phyloP scores from a whole-genome alignment of 371 early-diverging fungal genomes.

The Chytridiales sp. region DNA sequence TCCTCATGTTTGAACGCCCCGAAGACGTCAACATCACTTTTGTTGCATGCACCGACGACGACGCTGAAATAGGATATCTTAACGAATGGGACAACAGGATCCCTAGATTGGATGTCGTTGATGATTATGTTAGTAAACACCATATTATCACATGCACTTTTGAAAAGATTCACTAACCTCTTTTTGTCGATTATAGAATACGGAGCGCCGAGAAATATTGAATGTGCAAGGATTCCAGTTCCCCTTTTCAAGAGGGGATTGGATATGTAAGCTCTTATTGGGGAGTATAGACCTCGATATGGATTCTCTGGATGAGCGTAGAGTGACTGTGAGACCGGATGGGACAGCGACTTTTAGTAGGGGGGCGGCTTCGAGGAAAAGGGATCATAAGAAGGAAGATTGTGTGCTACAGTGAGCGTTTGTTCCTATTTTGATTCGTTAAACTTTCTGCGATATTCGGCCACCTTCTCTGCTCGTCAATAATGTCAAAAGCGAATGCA shows the following conservation, averaged over 20 bases:
- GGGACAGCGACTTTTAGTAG: no score
- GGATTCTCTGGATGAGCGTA: conserved; percentile 6
- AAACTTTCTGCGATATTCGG: no score
- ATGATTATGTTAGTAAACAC: conserved; percentile 8
- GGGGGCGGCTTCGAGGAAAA: no score
- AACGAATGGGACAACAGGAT: conserved; percentile 13
- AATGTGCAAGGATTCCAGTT: conserved; percentile 15
- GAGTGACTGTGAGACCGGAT: no score
- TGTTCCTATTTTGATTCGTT: no score
- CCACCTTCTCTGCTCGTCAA: no score
- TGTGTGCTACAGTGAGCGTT: no score
- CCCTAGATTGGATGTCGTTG: conserved; percentile 11
- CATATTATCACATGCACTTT: no score
- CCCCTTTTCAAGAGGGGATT: conserved; percentile 17
- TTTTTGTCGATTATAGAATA: no score
- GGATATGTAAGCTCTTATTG: conserved; percentile 20
- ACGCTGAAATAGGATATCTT: conserved; percentile 6
- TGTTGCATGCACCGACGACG: conserved; percentile 23
- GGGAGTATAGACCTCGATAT: conserved; percentile 3
- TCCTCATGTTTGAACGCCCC: conserved; percentile 1
- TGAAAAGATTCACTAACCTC: no score
- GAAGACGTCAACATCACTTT: conserved; percentile 8
- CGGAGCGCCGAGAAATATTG: conserved; percentile 3
- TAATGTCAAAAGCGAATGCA: no score
- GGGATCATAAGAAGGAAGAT: no score